Evolutionary conservation across 495 filamentous ascomycete genomes (phyloP), one percentile per base, ranked within the genome.

Genomic region (Parathielavia hyrcaniae): DNA sequence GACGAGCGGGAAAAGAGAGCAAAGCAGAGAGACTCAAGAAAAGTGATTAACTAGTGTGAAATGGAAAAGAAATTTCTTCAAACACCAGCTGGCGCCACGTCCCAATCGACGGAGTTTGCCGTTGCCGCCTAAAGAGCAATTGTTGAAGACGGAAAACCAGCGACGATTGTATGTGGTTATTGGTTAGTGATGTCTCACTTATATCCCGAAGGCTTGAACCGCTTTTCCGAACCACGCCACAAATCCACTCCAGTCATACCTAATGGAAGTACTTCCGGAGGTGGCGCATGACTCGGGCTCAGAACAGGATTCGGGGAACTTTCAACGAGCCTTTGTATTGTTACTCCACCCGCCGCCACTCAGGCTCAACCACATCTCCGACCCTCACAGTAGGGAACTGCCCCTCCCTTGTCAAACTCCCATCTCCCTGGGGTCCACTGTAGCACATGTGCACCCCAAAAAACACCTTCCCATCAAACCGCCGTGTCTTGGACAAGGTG

Each of bases 391-490:
- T 82, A 51, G 79, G 75, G 64, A 70, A 73, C 58, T 76, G 78
- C 32, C 61, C 57, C 19, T 72, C 70, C 45, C 53, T 69, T 1
- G 64, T 39, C 35, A 39, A 5, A 5, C 69, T 30, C 19, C 39
- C 23, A 16, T 41, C 38, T 41, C 55, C 36, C 32, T 41, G 7
- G 57, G 58, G 16, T 76, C 46, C 67, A 4, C 9, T 22, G 48
- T 83, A 81, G 32, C 75, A 73, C 73, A 86, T 83, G 72, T 97
- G 92, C 55, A 84, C 79, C 13, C 92, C 92, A 74, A 97, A 97
- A 49, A 86, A 84, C 13, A 96, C 83, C 71, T 87, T 90, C 0
- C 90, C 89, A 35, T 86, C 83, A 34, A 88, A 80, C 59, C 89
- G 81, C 59, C 92, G 78, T 1, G 89, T 96, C 71, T 93, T 95